phyloP scores from a whole-genome alignment of 805 yeast genomes.

The Saccharomycopsis olivae region DNA sequence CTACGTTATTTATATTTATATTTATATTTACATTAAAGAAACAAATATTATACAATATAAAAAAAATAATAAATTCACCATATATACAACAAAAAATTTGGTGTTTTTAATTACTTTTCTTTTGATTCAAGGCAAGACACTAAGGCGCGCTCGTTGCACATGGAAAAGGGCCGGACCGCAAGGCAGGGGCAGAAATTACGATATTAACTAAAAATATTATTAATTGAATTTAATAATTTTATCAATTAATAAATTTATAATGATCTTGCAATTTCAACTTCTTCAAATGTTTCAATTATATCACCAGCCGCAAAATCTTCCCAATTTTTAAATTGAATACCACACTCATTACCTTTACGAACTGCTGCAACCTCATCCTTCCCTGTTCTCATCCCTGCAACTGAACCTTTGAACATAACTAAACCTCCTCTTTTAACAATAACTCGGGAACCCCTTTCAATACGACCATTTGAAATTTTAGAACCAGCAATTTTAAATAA shows the following conservation, averaged over 20 bases:
- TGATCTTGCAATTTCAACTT: slow-evolving; percentile 44
- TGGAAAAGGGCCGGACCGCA: too few relatives aligned
- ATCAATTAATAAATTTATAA: slow-evolving; percentile 22
- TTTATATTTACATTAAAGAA: too few relatives aligned
- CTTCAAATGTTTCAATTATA: slow-evolving; percentile 61
- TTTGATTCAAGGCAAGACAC: too few relatives aligned
- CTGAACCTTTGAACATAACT: slow-evolving; percentile 42
- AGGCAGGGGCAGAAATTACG: too few relatives aligned
- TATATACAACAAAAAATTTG: too few relatives aligned
- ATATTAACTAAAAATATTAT: too few relatives aligned
- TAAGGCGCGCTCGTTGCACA: too few relatives aligned
- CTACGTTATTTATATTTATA: too few relatives aligned
- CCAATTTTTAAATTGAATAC: slow-evolving; percentile 63
- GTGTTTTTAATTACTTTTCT: too few relatives aligned
- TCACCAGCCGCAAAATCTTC: slow-evolving; percentile 68
- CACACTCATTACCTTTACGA: slow-evolving; percentile 85
- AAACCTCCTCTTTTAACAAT: slow-evolving; percentile 44
- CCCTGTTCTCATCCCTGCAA: slow-evolving; percentile 68
- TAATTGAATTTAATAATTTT: too few relatives aligned
- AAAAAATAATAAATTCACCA: too few relatives aligned
- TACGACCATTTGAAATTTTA: slow-evolving; percentile 57
- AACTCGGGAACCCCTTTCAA: slow-evolving; percentile 48
- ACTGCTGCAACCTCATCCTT: slow-evolving; percentile 73
- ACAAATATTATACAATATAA: too few relatives aligned
- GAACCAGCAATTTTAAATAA: slow-evolving; percentile 76